A percentile compares a stretch with the other conserved stretches of the same genome.
These are phyloP conservation scores for Talaromyces stipitatus DNA, from an alignment of 495 filamentous ascomycete genomes.

Conservation along the genomic window DNA sequence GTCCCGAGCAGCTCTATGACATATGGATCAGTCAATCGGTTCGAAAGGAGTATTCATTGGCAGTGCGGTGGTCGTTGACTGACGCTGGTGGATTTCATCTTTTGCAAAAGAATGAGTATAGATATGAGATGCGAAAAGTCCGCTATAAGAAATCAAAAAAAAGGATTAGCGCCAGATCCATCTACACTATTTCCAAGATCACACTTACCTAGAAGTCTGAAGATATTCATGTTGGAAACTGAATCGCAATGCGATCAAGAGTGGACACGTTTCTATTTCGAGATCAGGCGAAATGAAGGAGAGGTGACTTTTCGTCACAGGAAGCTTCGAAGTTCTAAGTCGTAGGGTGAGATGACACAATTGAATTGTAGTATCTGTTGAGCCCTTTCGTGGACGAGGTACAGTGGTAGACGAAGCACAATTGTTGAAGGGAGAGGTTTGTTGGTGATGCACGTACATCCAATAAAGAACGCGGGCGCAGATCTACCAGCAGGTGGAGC, in stretches of 20 bases:
- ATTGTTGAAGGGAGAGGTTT: neutral
- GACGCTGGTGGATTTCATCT: conserved; percentile 90
- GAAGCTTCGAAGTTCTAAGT: neutral
- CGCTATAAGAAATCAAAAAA: conserved; percentile 37
- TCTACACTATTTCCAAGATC: neutral
- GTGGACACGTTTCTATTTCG: conserved; percentile 1
- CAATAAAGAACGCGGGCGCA: neutral
- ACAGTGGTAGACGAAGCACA: neutral
- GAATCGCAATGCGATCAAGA: neutral
- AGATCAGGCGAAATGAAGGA: neutral
- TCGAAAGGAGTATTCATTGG: neutral
- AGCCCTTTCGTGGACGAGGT: neutral
- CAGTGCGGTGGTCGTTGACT: conserved; percentile 12
- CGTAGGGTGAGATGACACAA: neutral
- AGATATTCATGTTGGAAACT: conserved; percentile 67
- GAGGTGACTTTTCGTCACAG: neutral
- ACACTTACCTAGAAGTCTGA: conserved; percentile 66
- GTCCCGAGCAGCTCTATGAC: conserved; percentile 81
- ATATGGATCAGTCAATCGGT: neutral
- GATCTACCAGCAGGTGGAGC: neutral
- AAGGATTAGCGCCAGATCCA: neutral
- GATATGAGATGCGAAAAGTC: conserved; percentile 94
- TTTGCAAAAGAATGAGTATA: conserved; percentile 88
- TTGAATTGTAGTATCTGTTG: neutral
- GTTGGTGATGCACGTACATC: neutral